These are phyloP conservation scores for Sugiyamaella lignohabitans DNA, from an alignment of 805 yeast genomes.

Conservation along the genomic window DNA sequence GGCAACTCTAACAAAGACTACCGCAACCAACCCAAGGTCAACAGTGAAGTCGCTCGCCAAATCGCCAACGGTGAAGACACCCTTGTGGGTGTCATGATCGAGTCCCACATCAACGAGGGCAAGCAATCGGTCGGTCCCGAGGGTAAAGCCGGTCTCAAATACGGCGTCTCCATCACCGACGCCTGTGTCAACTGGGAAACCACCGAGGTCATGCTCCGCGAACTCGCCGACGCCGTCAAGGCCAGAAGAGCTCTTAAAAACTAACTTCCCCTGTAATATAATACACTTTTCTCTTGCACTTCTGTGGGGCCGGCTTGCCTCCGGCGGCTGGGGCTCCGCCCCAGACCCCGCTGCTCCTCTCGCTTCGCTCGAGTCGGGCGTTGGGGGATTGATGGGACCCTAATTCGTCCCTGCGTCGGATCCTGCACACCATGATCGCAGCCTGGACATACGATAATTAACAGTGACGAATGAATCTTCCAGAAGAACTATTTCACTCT, in stretches of 20 bases:
- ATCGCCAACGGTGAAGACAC: slow-evolving; percentile 69
- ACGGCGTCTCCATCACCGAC: slow-evolving; percentile 96
- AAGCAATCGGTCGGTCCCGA: slow-evolving; percentile 72
- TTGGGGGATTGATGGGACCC: no score
- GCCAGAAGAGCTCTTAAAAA: slow-evolving; percentile 43
- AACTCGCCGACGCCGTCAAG: slow-evolving; percentile 76
- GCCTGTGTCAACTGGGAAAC: slow-evolving; percentile 92
- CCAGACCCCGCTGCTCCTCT: no score
- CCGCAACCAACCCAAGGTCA: slow-evolving; percentile 94
- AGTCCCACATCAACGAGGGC: slow-evolving; percentile 86
- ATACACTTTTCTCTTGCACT: no score
- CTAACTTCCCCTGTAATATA: no score
- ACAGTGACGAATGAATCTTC: no score
- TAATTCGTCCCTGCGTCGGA: no score
- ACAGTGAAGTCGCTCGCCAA: slow-evolving; percentile 73
- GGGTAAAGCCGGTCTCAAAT: slow-evolving; percentile 58
- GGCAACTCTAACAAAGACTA: slow-evolving; percentile 94
- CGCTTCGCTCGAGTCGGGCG: no score
- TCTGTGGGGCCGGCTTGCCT: no score
- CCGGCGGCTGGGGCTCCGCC: no score
- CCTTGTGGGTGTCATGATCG: slow-evolving; percentile 93
- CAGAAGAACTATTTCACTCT: no score
- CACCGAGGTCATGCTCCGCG: slow-evolving; percentile 72
- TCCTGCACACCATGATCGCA: no score
- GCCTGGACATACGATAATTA: no score